These are phyloP conservation scores for Collariella sp. DNA, from an alignment of 495 filamentous ascomycete species.

Conservation along the genomic window DNA sequence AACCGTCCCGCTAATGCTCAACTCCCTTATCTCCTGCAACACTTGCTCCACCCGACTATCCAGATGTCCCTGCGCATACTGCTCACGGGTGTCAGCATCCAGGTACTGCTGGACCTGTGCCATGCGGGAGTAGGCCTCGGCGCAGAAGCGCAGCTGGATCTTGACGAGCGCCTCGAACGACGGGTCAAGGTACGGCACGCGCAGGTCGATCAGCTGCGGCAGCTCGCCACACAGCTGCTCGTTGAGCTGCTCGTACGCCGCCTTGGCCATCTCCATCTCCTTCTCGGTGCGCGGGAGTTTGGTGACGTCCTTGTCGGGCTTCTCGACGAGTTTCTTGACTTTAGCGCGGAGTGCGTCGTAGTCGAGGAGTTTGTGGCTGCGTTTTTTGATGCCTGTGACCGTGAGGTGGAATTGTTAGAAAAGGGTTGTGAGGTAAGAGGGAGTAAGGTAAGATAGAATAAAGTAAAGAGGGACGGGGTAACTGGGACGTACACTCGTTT, in stretches of 20 bases:
- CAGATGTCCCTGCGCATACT: slow-evolving; percentile 89
- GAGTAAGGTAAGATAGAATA: no score
- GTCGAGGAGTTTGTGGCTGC: slow-evolving; percentile 93
- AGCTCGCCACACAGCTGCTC: slow-evolving; percentile 88
- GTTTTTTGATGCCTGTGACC: slow-evolving; percentile 78
- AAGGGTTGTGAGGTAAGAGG: neutral
- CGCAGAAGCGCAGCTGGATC: slow-evolving; percentile 95
- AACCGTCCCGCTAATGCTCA: slow-evolving; percentile 73
- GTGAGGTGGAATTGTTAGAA: neutral
- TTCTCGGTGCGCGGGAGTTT: slow-evolving; percentile 92
- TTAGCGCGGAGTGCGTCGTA: slow-evolving; percentile 93
- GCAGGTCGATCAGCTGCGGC: slow-evolving; percentile 94
- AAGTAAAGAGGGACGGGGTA: neutral
- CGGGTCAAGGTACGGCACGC: slow-evolving; percentile 93
- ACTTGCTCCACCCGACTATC: slow-evolving; percentile 93
- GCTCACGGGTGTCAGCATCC: slow-evolving; percentile 90
- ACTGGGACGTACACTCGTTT: slow-evolving; percentile 67
- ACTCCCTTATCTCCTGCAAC: slow-evolving; percentile 88
- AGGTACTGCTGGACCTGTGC: slow-evolving; percentile 98
- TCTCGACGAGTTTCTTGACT: slow-evolving; percentile 93
- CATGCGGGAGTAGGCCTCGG: slow-evolving; percentile 94
- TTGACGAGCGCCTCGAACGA: slow-evolving; percentile 96
- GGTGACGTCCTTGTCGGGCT: slow-evolving; percentile 94
- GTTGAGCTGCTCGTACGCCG: slow-evolving; percentile 90
- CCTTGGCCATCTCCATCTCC: slow-evolving; percentile 85